Conservation (phyloP, 257 asterid genomes). For the Scutellaria baicalensis region DNA sequence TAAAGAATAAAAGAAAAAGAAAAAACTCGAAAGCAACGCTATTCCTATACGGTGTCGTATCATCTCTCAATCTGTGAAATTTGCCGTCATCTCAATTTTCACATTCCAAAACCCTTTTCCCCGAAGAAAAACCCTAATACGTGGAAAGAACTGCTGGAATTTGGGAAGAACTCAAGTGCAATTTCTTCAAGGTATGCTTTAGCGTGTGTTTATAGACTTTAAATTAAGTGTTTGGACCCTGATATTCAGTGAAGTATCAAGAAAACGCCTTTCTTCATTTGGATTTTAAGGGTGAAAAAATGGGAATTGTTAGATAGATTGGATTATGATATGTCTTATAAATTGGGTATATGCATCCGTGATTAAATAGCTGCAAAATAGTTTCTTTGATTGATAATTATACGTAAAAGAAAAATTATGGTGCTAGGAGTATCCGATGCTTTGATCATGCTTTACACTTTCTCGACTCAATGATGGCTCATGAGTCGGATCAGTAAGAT, state of each 20-base stretch:
- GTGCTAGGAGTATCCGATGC: not conserved
- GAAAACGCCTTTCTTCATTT: not conserved
- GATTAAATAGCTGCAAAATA: not conserved
- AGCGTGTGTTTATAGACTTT: not conserved
- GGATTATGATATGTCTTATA: not conserved
- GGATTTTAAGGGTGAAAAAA: not conserved
- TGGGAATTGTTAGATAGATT: not conserved
- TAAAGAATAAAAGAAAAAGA: too few relatives aligned
- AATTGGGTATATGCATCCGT: not conserved
- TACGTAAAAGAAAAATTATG: not conserved
- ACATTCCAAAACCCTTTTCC: too few relatives aligned
- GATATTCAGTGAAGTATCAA: not conserved
- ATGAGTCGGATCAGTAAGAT: not conserved
- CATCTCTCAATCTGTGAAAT: too few relatives aligned
- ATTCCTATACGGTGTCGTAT: too few relatives aligned
- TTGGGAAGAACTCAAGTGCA: constrained; percentile 58
- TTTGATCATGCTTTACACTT: not conserved
- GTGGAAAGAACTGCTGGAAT: constrained; percentile 27
- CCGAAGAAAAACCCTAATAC: not conserved
- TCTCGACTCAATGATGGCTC: not conserved
- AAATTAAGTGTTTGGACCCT: not conserved
- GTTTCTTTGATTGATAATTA: not conserved
- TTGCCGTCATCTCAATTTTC: too few relatives aligned
- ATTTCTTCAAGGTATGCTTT: constrained; percentile 19
- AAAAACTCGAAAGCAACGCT: too few relatives aligned